Conservation (phyloP, 2,329 filamentous ascomycete species). For the Cytospora chrysosperma region DNA sequence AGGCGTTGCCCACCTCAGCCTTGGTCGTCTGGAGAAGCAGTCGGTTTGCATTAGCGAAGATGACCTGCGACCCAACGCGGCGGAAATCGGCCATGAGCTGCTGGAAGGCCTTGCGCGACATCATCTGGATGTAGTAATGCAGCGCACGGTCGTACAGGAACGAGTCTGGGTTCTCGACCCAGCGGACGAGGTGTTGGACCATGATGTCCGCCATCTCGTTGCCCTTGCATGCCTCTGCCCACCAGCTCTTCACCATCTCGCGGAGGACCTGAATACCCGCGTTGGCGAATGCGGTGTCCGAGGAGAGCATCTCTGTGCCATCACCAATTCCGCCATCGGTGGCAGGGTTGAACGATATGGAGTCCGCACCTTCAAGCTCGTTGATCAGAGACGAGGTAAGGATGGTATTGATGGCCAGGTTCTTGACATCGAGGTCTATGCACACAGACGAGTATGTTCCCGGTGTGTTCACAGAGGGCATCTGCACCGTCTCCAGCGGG, state of each 20-base stretch:
- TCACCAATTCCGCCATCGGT: constrained; percentile 60
- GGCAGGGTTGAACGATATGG: constrained; percentile 79
- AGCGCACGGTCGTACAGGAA: constrained; percentile 93
- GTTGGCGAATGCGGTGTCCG: constrained; percentile 89
- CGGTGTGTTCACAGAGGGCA: constrained; percentile 91
- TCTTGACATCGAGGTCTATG: constrained; percentile 90
- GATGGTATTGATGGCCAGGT: constrained; percentile 96
- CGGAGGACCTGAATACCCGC: constrained; percentile 86
- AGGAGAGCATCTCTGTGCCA: constrained; percentile 69
- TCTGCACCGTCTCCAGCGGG: constrained; percentile 79
- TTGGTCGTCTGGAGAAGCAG: constrained; percentile 95
- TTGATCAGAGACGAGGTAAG: constrained; percentile 95
- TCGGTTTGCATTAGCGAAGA: constrained; percentile 90
- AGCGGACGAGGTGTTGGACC: constrained; percentile 94
- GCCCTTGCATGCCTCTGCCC: constrained; percentile 86
- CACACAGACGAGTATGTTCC: constrained; percentile 95
- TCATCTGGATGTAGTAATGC: constrained; percentile 97
- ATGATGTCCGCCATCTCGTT: constrained; percentile 96
- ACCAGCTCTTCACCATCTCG: constrained; percentile 99
- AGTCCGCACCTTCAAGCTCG: constrained; percentile 87
- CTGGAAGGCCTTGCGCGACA: constrained; percentile 95
- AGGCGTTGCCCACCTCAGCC: constrained; percentile 93
- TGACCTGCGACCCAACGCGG: constrained; percentile 87
- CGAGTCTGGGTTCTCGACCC: constrained; percentile 91
- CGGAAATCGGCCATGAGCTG: constrained; percentile 97